Conservation (phyloP, 139 green algal species). For the Picochlorum sp. region DNA sequence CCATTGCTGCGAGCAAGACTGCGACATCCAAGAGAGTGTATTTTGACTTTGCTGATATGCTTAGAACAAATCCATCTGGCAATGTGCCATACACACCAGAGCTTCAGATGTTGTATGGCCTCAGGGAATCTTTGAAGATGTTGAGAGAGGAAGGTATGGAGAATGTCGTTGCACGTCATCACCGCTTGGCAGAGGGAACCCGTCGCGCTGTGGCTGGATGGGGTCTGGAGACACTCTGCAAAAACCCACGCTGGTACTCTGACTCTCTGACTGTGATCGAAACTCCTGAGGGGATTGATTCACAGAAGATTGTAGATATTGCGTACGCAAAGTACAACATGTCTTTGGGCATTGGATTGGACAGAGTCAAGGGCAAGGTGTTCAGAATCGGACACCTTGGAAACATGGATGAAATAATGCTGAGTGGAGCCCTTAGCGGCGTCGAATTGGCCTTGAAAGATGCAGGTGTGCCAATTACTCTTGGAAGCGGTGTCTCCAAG, state of each 20-base stretch:
- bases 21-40: conserved; percentile 70
- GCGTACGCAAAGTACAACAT: conserved; percentile 93
- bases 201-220: conserved; percentile 77
- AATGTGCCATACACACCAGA: conserved; percentile 72
- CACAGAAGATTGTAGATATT: conserved; percentile 73
- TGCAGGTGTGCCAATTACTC: conserved; percentile 56
- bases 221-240: conserved; percentile 89
- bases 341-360: conserved; percentile 85
- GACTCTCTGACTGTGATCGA: conserved; percentile 92
- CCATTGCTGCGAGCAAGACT: conserved; percentile 58
- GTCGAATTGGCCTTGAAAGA: conserved; percentile 91
- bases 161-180: conserved; percentile 79
- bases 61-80: conserved; percentile 45
- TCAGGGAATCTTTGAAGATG: conserved; percentile 65
- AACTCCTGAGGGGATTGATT: conserved; percentile 76
- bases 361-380: conserved; percentile 84
- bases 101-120: conserved; percentile 82
- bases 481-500: conserved; percentile 60
- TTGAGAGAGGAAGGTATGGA: conserved; percentile 79
- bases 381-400: conserved; percentile 96
- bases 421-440: conserved; percentile 70
- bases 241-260: conserved; percentile 70
- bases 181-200: conserved; percentile 67
- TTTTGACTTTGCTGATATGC: conserved; percentile 77
- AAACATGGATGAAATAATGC: conserved; percentile 96